Evolutionary conservation across 352 stramenopile species (phyloP), one percentile per base, ranked within the genome.

Genomic region (Pilasporangium apinafurcum): DNA sequence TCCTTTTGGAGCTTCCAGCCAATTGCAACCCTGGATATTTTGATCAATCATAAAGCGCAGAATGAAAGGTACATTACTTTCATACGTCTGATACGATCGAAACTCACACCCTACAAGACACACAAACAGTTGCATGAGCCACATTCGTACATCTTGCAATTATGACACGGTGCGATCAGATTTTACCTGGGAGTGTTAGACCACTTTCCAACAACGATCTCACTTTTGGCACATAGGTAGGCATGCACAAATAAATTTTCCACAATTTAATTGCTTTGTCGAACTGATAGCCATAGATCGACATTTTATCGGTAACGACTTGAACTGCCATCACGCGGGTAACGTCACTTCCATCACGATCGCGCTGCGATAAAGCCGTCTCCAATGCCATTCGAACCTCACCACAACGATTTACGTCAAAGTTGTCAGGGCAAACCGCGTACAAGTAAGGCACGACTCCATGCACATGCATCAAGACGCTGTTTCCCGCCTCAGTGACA

Each of bases 11-110:
- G 98, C 62, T 52, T 98, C 96, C 18, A 99, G 51, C 97, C 97
- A 99, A 59, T 97, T 97, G 48, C 96, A 97, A 20, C 97, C 97
- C 4, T 72, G 80, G 50, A 99, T 98, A 22, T 97, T 80, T 36
- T 92, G 70, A 63, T 99, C 97, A 62, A 99, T 98, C 95, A 99
- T 99, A 71, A 98, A 99, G 8, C 97, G 89, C 51, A 99, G 72
- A 12, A 99, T 92, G 79, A 98, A 99, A 6, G 96, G 96, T 27
- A 99, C 94, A 69, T 99, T 99, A 60, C 83, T 97, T 68, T 99
- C 97, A 78, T 97, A 99, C 8, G 88, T 98, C 56, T 95, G 80
- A 56, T 80, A 93, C 26, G 58, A 72, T 8, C 74, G 69, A 36
- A 68, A 83, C 10, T 85, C 73, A 40, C 72, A 79, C 17, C 76